Conservation (phyloP, 192 early-diverging fungal genomes). For the Borealophlyctis nickersoniae region DNA sequence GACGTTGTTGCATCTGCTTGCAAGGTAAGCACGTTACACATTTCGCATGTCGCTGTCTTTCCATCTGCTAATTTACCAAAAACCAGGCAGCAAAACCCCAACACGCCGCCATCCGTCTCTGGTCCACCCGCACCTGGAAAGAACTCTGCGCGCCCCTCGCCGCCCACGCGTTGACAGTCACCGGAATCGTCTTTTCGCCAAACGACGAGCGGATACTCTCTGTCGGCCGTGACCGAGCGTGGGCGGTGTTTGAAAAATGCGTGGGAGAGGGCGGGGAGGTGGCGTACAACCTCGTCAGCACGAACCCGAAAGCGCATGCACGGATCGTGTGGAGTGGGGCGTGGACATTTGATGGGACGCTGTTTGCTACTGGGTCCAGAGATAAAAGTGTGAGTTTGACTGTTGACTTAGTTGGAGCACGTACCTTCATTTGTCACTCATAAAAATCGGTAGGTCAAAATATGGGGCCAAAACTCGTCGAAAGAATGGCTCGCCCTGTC, state of each 20-base stretch:
- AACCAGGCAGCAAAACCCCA: constrained; percentile 61
- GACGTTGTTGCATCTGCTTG: constrained; percentile 70
- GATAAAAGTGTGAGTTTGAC: constrained; percentile 82
- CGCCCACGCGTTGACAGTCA: constrained; percentile 82
- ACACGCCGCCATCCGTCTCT: constrained; percentile 72
- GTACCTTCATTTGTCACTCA: not conserved
- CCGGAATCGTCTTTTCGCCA: constrained; percentile 75
- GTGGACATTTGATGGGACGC: constrained; percentile 72
- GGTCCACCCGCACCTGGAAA: constrained; percentile 67
- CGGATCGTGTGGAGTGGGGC: constrained; percentile 91
- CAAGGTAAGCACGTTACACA: constrained; percentile 49
- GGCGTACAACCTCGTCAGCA: constrained; percentile 54
- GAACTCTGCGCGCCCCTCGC: constrained; percentile 54
- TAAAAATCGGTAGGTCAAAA: too few relatives aligned
- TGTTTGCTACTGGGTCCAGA: constrained; percentile 90
- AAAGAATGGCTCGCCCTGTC: constrained; percentile 26
- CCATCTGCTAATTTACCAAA: constrained; percentile 7
- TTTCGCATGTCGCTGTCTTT: too few relatives aligned
- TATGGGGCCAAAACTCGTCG: not conserved
- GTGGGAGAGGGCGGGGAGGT: constrained; percentile 6
- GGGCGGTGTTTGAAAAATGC: constrained; percentile 72
- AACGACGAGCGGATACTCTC: constrained; percentile 68
- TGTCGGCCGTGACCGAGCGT: constrained; percentile 83
- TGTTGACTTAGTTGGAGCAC: not conserved
- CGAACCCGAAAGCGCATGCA: constrained; percentile 75